A percentile compares a stretch with the other conserved stretches of the same genome.
These are phyloP conservation scores for Citrus maxima DNA, from an alignment of 345 rosid species.

Conservation along the genomic window DNA sequence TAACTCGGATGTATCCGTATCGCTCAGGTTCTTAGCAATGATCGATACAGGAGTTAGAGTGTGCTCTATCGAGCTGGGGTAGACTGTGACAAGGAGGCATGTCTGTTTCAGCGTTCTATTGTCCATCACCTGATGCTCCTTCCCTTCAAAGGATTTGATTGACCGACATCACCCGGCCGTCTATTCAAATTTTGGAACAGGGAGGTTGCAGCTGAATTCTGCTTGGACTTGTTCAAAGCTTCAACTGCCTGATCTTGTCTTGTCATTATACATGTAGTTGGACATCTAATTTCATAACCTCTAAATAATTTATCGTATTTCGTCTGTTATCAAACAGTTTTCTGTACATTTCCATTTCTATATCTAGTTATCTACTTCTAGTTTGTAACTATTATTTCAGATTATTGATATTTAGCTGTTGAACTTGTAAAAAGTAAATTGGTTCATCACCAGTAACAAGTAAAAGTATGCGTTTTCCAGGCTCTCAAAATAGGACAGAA, in stretches of 20 bases:
- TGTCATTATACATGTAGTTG: background rate
- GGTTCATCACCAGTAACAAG: too few relatives aligned
- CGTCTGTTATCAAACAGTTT: background rate
- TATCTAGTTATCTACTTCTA: too few relatives aligned
- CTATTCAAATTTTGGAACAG: slow-evolving; percentile 54
- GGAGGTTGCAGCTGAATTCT: slow-evolving; percentile 47
- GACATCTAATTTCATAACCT: background rate
- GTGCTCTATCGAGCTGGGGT: slow-evolving; percentile 50
- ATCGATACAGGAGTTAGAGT: slow-evolving; percentile 46
- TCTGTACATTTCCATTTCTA: background rate
- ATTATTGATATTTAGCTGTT: background rate
- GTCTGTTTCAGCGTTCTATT: slow-evolving; percentile 43
- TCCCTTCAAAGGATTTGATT: slow-evolving; percentile 28
- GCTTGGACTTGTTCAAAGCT: slow-evolving; percentile 58
- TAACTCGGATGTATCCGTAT: background rate
- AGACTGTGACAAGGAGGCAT: slow-evolving; percentile 29
- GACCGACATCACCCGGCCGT: slow-evolving; percentile 24
- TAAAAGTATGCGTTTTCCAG: too few relatives aligned
- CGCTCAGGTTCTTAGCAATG: slow-evolving; percentile 41
- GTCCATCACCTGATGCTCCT: slow-evolving; percentile 42
- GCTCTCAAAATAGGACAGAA: too few relatives aligned
- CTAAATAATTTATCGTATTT: background rate
- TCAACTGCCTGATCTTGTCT: background rate
- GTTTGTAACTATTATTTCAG: too few relatives aligned
- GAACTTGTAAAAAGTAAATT: background rate